Evolutionary conservation across 441 rosid species (phyloP).

Genomic region (Rhodomyrtus psidioides): DNA sequence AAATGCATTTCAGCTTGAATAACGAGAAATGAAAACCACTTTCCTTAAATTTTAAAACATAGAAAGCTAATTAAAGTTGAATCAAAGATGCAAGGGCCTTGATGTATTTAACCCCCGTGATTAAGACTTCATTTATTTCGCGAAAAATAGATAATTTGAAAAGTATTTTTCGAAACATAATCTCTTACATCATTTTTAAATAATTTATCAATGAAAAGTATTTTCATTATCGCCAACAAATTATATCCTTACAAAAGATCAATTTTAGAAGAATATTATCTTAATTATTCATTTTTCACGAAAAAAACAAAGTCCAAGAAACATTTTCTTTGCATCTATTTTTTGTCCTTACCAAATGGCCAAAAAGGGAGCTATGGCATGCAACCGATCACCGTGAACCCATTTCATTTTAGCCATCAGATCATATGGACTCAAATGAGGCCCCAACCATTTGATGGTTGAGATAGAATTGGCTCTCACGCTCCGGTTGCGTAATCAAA

Average conservation of each 20-base stretch:
- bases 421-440: neutral
- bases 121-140: too few species aligned
- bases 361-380: neutral
- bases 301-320: neutral
- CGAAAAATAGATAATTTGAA: too few species aligned
- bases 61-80: neutral
- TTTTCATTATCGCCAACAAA: too few species aligned
- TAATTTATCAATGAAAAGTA: too few species aligned
- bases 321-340: neutral
- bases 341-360: neutral
- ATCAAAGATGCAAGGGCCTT: neutral
- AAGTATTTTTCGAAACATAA: too few species aligned
- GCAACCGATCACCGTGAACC: too few species aligned
- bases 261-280: too few species aligned
- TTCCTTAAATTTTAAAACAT: neutral
- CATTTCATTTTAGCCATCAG: neutral
- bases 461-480: neutral
- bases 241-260: too few species aligned
- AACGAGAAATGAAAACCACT: neutral
- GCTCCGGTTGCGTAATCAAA: neutral
- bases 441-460: neutral
- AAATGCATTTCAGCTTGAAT: neutral
- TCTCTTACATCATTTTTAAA: too few species aligned
- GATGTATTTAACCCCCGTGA: neutral
- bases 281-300: too few species aligned